A percentile compares a stretch with the other conserved stretches of the same genome.
Conservation (phyloP, 257 asterid species). For the Ehretia macrophylla region DNA sequence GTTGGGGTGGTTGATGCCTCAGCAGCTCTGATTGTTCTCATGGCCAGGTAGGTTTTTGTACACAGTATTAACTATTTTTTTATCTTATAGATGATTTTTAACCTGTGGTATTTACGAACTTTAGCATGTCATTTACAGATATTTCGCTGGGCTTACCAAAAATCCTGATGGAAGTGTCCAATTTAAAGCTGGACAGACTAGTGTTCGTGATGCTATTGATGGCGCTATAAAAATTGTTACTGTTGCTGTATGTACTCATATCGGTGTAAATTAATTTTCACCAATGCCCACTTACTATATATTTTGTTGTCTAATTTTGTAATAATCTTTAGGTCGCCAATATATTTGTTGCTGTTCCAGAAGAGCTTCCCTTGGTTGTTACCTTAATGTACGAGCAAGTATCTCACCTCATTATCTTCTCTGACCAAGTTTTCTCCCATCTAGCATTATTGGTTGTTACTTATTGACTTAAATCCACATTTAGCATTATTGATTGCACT, state of each 20-base stretch:
- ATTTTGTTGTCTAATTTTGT: neutral
- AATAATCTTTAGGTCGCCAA: slow-evolving; percentile 63
- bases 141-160: slow-evolving; percentile 71
- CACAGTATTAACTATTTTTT: slow-evolving; percentile 4
- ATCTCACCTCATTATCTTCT: neutral
- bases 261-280: neutral
- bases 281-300: neutral
- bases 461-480: neutral
- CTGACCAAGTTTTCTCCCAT: no score
- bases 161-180: slow-evolving; percentile 52
- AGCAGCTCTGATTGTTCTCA: slow-evolving; percentile 65
- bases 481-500: no score
- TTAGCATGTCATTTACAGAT: slow-evolving; percentile 41
- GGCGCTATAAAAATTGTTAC: slow-evolving; percentile 80
- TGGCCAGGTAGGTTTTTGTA: slow-evolving; percentile 44
- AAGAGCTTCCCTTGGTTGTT: slow-evolving; percentile 97
- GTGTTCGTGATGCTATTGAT: slow-evolving; percentile 59
- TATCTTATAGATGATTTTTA: neutral
- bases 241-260: slow-evolving; percentile 67
- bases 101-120: slow-evolving; percentile 5
- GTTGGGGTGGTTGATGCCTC: slow-evolving; percentile 84
- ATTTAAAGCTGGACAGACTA: slow-evolving; percentile 63
- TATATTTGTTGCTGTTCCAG: slow-evolving; percentile 97
- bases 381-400: slow-evolving; percentile 71
- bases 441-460: no score